These are phyloP conservation scores for Aspergillus sp. DNA, from an alignment of 2,329 filamentous ascomycete species.

Conservation along the genomic window DNA sequence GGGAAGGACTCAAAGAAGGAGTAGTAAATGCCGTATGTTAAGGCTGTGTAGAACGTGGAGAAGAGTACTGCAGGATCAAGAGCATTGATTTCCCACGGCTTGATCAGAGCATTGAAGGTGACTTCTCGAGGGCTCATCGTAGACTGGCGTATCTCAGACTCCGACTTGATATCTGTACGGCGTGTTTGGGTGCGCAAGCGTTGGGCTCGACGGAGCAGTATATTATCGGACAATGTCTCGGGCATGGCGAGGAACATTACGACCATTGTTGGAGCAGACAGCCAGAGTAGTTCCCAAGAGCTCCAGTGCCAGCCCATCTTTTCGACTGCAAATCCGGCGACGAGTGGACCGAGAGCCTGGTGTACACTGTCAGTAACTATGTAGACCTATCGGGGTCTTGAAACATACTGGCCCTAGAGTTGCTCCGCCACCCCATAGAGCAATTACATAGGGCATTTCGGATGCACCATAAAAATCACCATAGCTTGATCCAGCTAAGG, in stretches of 20 bases:
- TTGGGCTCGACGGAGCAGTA: conserved; percentile 60
- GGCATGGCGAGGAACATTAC: conserved; percentile 60
- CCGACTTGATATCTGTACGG: conserved; percentile 52
- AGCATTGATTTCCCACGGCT: conserved; percentile 60
- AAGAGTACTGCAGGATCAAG: conserved; percentile 64
- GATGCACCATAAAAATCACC: neutral
- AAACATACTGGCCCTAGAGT: no score
- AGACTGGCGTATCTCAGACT: conserved; percentile 53
- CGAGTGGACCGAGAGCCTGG: conserved; percentile 60
- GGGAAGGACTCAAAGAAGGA: conserved; percentile 68
- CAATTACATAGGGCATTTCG: no score
- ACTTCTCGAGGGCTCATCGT: conserved; percentile 1
- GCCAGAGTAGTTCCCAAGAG: conserved; percentile 22
- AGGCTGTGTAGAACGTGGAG: conserved; percentile 60
- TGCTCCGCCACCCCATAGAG: no score
- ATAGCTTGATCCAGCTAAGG: conserved; percentile 44
- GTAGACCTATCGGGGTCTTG: no score
- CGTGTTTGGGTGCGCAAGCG: conserved; percentile 61
- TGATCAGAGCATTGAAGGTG: conserved; percentile 54
- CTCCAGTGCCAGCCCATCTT: conserved; percentile 26
- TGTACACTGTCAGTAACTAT: no score
- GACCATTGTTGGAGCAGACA: conserved; percentile 52
- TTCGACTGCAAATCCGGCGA: conserved; percentile 61
- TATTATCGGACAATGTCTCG: conserved; percentile 61
- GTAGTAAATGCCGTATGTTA: conserved; percentile 54